A percentile compares a stretch with the other conserved stretches of the same genome.
These are phyloP conservation scores for Paxillus rubicundulus DNA, from an alignment of 768 basidiomycete species.

Conservation along the genomic window DNA sequence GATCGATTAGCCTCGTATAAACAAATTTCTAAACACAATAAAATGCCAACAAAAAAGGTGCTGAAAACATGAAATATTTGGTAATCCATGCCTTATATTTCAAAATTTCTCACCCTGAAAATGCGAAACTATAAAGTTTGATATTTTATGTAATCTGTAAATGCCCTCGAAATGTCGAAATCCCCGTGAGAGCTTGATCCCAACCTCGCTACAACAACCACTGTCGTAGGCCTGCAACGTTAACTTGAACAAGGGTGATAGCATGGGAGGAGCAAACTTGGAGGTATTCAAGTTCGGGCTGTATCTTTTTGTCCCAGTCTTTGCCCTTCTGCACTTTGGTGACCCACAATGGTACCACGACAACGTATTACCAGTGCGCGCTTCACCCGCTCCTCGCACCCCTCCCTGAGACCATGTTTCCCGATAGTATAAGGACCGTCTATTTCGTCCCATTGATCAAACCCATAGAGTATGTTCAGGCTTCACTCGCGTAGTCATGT, in stretches of 20 bases:
- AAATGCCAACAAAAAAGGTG: no score
- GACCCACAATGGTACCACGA: slow-evolving; percentile 84
- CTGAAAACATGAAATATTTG: no score
- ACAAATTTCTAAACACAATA: no score
- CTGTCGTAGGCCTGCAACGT: no score
- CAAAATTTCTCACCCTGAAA: no score
- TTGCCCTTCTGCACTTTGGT: slow-evolving; percentile 79
- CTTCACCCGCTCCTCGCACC: not conserved
- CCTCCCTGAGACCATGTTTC: not conserved
- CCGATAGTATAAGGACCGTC: slow-evolving; percentile 63
- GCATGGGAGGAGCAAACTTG: slow-evolving; percentile 76
- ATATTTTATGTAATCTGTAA: no score
- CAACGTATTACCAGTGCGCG: slow-evolving; percentile 71
- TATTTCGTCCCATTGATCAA: slow-evolving; percentile 64
- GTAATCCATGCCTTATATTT: no score
- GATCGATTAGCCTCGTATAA: no score
- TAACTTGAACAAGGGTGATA: slow-evolving; percentile 26
- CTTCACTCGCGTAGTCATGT: not conserved
- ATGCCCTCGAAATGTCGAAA: no score
- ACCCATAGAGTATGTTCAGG: slow-evolving; percentile 44
- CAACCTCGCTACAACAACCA: no score
- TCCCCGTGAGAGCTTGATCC: no score
- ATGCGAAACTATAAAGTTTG: no score
- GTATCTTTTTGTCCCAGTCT: slow-evolving; percentile 82
- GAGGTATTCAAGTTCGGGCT: slow-evolving; percentile 89